A percentile compares a stretch with the other conserved stretches of the same genome.
Evolutionary conservation across 495 filamentous ascomycete genomes (phyloP).

Genomic region (Chaetomium tenue): DNA sequence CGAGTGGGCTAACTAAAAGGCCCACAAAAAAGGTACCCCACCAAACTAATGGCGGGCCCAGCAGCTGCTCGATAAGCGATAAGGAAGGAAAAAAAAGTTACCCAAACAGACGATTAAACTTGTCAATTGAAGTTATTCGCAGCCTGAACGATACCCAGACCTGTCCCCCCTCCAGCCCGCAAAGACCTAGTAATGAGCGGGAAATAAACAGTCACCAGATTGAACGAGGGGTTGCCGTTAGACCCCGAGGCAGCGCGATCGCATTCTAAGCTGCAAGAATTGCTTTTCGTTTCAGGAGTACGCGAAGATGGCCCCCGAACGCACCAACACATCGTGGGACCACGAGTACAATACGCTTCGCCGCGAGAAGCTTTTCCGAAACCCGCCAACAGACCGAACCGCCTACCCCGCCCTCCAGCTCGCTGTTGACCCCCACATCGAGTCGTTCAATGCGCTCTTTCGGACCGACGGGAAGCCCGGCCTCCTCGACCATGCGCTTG

Average conservation of each 20-base stretch:
- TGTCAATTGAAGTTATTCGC: slow-evolving; percentile 3
- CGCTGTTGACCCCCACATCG: slow-evolving; percentile 83
- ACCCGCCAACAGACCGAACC: slow-evolving; percentile 80
- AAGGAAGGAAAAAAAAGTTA: slow-evolving; percentile 31
- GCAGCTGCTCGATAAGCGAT: slow-evolving; percentile 32
- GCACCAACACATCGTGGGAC: slow-evolving; percentile 67
- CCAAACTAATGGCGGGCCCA: not conserved
- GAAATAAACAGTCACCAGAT: not conserved
- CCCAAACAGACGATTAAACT: not conserved
- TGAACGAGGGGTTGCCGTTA: slow-evolving; percentile 8
- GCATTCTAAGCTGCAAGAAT: not conserved
- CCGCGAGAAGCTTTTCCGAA: slow-evolving; percentile 80
- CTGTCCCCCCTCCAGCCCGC: not conserved
- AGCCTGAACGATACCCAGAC: slow-evolving; percentile 2
- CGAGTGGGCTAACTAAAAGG: not conserved
- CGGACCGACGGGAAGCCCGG: slow-evolving; percentile 58
- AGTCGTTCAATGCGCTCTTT: slow-evolving; percentile 95
- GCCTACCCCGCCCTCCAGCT: slow-evolving; percentile 83
- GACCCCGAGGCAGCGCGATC: slow-evolving; percentile 4
- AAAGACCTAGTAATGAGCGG: slow-evolving; percentile 11
- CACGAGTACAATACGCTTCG: slow-evolving; percentile 76
- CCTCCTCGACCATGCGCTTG: slow-evolving; percentile 70
- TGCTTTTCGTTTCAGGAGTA: not conserved
- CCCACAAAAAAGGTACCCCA: slow-evolving; percentile 10
- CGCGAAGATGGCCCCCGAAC: slow-evolving; percentile 55